Evolutionary conservation across 306 rosid species (phyloP).

Genomic region (Albizia julibrissin): DNA sequence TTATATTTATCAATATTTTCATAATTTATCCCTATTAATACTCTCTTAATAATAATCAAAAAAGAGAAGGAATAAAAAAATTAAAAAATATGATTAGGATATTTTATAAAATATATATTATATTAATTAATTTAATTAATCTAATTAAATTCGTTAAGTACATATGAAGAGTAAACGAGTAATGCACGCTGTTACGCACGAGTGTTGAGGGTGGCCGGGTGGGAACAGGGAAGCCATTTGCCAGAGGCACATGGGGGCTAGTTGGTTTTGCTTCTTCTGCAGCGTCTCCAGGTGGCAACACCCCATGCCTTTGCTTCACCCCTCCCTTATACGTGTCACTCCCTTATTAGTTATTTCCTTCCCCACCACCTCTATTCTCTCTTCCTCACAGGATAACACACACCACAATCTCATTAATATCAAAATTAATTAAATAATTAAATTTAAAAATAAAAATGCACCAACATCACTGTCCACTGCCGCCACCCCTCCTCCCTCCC

Average conservation of each 20-base stretch:
- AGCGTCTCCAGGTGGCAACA: constrained; percentile 36
- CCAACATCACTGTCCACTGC: not conserved
- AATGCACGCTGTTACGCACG: too few species aligned
- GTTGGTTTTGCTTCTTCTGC: not conserved
- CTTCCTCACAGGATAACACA: not conserved
- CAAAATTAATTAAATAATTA: not conserved
- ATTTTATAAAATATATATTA: too few species aligned
- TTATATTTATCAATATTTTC: too few species aligned
- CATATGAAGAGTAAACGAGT: too few species aligned
- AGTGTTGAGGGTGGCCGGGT: not conserved
- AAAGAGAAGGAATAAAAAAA: too few species aligned
- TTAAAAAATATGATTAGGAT: too few species aligned
- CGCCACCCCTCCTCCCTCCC: too few species aligned
- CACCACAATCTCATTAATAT: not conserved
- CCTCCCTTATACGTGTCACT: constrained; percentile 17
- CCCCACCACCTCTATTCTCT: not conserved
- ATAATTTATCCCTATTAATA: too few species aligned
- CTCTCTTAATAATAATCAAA: too few species aligned
- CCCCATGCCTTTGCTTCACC: constrained; percentile 19
- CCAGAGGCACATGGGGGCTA: constrained; percentile 21
- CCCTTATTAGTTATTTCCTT: not conserved
- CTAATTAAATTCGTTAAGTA: too few species aligned
- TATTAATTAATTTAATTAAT: too few species aligned
- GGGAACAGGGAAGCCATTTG: not conserved
- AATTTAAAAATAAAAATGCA: too few species aligned